These are phyloP conservation scores for Emergomyces africanus DNA, from an alignment of 2,329 filamentous ascomycete species.

Conservation along the genomic window DNA sequence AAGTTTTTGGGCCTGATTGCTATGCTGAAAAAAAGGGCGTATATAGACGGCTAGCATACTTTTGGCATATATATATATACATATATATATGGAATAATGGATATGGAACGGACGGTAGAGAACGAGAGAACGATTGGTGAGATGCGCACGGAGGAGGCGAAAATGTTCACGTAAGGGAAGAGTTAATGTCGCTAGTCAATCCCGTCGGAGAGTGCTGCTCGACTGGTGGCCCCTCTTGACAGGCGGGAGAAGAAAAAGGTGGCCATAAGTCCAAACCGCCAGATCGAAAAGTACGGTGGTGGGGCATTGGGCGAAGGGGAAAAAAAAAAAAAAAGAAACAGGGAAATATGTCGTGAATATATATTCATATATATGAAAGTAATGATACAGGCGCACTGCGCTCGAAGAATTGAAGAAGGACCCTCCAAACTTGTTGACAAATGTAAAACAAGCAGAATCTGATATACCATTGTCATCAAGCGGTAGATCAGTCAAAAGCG, in stretches of 20 bases:
- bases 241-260: neutral
- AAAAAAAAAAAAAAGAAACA: constrained; percentile 3
- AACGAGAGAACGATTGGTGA: neutral
- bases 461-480: neutral
- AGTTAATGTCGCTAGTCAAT: neutral
- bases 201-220: neutral
- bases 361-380: neutral
- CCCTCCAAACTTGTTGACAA: neutral
- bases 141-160: neutral
- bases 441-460: neutral
- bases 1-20: neutral
- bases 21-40: neutral
- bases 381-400: neutral
- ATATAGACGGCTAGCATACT: neutral
- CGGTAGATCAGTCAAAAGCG: neutral
- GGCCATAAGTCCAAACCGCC: neutral
- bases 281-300: neutral
- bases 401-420: neutral
- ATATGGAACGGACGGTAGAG: neutral
- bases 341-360: neutral
- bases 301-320: too few relatives aligned
- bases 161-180: neutral
- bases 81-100: neutral
- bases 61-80: too few relatives aligned
- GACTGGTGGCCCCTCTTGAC: neutral